These are phyloP conservation scores for Barnettozyma californica DNA, from an alignment of 805 yeast species.

Conservation along the genomic window DNA sequence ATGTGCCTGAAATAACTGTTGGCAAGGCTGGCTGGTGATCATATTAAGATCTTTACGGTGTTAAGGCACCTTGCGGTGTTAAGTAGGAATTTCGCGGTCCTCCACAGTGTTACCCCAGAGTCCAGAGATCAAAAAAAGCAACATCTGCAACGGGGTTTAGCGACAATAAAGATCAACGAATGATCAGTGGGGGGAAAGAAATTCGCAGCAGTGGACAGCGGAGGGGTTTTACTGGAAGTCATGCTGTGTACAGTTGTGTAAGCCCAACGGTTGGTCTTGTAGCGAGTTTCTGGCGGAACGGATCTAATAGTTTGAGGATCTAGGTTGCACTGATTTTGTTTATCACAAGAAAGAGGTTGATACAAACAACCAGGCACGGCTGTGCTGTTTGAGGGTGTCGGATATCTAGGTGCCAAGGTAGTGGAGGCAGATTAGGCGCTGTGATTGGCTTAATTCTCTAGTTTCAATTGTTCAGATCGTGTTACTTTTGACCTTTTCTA, in stretches of 20 bases:
- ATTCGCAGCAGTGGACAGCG: not conserved
- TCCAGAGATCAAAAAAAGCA: not conserved
- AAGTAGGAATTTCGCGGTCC: not conserved
- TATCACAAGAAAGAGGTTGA: not conserved
- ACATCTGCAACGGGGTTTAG: not conserved
- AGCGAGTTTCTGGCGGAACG: not conserved
- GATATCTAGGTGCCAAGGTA: not conserved
- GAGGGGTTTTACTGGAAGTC: not conserved
- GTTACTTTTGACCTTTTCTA: too few species aligned
- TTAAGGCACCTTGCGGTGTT: not conserved
- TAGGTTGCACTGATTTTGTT: not conserved
- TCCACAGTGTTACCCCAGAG: not conserved
- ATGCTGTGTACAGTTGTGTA: not conserved
- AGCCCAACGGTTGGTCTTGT: not conserved
- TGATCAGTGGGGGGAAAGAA: not conserved
- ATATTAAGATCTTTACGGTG: not conserved
- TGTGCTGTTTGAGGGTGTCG: not conserved
- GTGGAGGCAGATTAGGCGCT: not conserved
- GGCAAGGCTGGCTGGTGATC: not conserved
- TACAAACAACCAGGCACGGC: not conserved
- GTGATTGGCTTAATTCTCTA: constrained; percentile 31
- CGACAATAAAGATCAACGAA: not conserved
- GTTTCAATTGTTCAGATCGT: constrained; percentile 50
- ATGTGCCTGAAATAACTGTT: not conserved
- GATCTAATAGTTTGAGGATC: not conserved